Percentiles rank a stretch among this genome's conserved stretches.
These are phyloP conservation scores for Noccaea bulbosa DNA, from an alignment of 345 rosid genomes.

Conservation along the genomic window DNA sequence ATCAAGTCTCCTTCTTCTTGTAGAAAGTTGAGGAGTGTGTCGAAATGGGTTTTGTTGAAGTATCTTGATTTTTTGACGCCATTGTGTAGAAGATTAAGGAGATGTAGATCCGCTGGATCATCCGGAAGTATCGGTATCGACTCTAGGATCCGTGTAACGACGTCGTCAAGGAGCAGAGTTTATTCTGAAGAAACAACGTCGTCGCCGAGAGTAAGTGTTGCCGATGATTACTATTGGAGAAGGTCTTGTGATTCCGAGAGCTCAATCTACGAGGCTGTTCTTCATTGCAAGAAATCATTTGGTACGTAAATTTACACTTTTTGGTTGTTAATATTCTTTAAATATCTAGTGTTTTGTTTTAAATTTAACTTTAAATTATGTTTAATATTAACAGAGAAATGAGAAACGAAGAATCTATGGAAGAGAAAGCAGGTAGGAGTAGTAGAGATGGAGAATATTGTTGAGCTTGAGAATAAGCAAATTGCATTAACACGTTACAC, in stretches of 20 bases:
- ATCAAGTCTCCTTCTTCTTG: slow-evolving; percentile 42
- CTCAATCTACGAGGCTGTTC: slow-evolving; percentile 93
- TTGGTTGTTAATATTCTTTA: no score
- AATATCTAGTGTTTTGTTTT: no score
- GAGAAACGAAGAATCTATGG: slow-evolving; percentile 27
- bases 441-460: slow-evolving; percentile 37
- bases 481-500: slow-evolving; percentile 38
- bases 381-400: slow-evolving; percentile 24
- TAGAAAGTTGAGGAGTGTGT: slow-evolving; percentile 60
- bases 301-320: slow-evolving; percentile 42
- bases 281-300: slow-evolving; percentile 91
- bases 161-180: slow-evolving; percentile 45
- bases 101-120: slow-evolving; percentile 52
- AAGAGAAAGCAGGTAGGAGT: slow-evolving; percentile 35
- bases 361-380: no score
- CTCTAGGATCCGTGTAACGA: slow-evolving; percentile 38
- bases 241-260: slow-evolving; percentile 84
- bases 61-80: slow-evolving; percentile 79
- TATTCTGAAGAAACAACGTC: slow-evolving; percentile 61
- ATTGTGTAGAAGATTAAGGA: slow-evolving; percentile 56
- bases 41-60: slow-evolving; percentile 62
- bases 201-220: slow-evolving; percentile 73
- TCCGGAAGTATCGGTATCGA: slow-evolving; percentile 41
- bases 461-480: slow-evolving; percentile 37
- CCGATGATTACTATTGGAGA: slow-evolving; percentile 63